Conservation (phyloP, 2,329 filamentous ascomycete species). For the Metarhizium humberi region DNA sequence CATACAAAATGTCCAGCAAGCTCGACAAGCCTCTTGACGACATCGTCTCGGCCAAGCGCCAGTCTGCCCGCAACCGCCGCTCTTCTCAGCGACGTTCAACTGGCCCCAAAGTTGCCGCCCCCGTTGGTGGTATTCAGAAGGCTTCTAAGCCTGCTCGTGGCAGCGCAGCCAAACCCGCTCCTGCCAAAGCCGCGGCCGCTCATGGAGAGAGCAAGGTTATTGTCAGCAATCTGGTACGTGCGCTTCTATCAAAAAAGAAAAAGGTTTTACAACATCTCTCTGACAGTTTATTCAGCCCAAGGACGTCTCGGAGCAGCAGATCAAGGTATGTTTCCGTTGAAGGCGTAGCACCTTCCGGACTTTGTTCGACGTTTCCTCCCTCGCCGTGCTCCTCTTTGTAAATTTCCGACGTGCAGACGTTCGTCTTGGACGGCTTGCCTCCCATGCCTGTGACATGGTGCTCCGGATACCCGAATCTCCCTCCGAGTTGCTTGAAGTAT, state of each 20-base stretch:
- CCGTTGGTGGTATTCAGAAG: constrained; percentile 83
- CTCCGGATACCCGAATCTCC: constrained; percentile 18
- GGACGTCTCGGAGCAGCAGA: constrained; percentile 93
- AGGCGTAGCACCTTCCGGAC: constrained; percentile 58
- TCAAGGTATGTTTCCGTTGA: constrained; percentile 99
- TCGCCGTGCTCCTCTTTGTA: constrained; percentile 26
- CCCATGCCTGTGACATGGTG: constrained; percentile 1
- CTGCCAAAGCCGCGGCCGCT: constrained; percentile 52
- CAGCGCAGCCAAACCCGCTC: constrained; percentile 48
- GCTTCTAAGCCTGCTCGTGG: constrained; percentile 53
- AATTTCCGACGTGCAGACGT: constrained; percentile 12
- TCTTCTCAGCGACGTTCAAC: constrained; percentile 40
- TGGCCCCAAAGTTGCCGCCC: constrained; percentile 50
- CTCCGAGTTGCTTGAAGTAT: constrained; percentile 16
- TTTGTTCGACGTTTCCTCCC: constrained; percentile 53
- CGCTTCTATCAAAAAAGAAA: background rate
- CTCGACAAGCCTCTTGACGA: constrained; percentile 96
- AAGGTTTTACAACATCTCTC: background rate
- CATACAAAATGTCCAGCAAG: constrained; percentile 74
- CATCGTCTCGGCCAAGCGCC: constrained; percentile 74
- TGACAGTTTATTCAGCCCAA: constrained; percentile 55
- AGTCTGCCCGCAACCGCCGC: constrained; percentile 43
- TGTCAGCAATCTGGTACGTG: constrained; percentile 91
- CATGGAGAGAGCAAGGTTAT: constrained; percentile 88
- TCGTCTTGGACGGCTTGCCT: constrained; percentile 6